These are phyloP conservation scores for Dactylonectria macrodidyma DNA, from an alignment of 2,329 filamentous ascomycete species.

Conservation along the genomic window DNA sequence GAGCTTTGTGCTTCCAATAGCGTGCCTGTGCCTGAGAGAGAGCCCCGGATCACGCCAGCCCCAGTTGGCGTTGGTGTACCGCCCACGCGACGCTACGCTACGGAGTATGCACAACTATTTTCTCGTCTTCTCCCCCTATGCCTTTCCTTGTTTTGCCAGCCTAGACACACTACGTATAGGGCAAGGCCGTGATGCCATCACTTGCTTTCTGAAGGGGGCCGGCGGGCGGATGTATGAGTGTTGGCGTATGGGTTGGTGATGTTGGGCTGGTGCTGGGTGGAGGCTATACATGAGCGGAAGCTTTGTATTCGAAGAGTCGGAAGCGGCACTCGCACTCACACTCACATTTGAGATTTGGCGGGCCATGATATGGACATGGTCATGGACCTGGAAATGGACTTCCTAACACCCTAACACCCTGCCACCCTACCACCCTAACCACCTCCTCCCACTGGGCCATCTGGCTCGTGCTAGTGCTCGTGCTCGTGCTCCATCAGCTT, in stretches of 20 bases:
- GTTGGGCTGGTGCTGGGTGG: not conserved
- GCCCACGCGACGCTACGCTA: conserved; percentile 38
- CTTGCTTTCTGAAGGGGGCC: conserved; percentile 23
- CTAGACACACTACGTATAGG: conserved; percentile 25
- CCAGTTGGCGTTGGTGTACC: conserved; percentile 21
- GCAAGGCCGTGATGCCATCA: conserved; percentile 31
- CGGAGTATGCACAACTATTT: conserved; percentile 14
- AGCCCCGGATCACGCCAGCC: conserved; percentile 21
- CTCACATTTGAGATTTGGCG: no score
- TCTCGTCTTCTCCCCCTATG: not conserved
- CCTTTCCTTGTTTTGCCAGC: not conserved
- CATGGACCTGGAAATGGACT: conserved; percentile 16
- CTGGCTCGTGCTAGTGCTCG: conserved; percentile 24
- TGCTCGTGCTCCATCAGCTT: conserved; percentile 30
- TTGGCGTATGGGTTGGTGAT: not conserved
- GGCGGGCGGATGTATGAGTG: not conserved
- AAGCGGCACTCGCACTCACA: conserved; percentile 12
- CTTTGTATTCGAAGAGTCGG: not conserved
- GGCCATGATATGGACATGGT: not conserved
- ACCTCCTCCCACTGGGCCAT: not conserved
- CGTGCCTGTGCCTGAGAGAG: not conserved
- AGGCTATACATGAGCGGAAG: not conserved
- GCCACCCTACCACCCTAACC: no score
- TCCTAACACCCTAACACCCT: not conserved
- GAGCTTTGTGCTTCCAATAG: not conserved